Evolutionary conservation across 1,284 basidiomycete species (phyloP).

Genomic region (Heterobasidion parviporum): DNA sequence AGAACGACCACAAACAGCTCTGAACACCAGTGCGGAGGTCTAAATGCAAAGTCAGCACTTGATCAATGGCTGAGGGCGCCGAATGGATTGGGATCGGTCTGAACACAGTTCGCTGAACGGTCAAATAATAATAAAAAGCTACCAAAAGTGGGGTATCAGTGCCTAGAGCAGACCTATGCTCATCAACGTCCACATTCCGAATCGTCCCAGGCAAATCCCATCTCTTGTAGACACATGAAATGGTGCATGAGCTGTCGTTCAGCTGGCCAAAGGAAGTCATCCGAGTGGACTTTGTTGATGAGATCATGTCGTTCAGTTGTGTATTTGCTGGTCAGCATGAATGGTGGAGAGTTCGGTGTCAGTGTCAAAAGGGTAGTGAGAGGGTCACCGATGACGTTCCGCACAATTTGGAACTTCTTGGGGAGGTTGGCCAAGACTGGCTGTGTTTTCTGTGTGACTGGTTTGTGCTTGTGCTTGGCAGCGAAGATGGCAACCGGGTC

Average conservation of each 20-base stretch:
- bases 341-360: background rate
- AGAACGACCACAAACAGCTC: no score
- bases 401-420: background rate
- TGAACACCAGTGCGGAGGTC: no score
- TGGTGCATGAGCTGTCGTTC: conserved; percentile 24
- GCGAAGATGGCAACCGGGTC: background rate
- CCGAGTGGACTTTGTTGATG: background rate
- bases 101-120: no score
- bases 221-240: conserved; percentile 21
- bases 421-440: background rate
- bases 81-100: no score
- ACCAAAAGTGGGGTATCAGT: no score
- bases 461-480: background rate
- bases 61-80: no score
- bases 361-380: background rate
- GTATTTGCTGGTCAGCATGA: background rate
- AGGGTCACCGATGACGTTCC: background rate
- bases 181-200: no score
- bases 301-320: background rate
- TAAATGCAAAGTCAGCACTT: no score
- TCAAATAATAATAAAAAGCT: no score
- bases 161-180: no score
- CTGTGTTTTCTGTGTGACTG: background rate
- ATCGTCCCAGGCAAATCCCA: conserved; percentile 26
- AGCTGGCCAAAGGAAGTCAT: conserved; percentile 21